phyloP scores from a whole-genome alignment of 805 yeast genomes.

The Kockiozyma suomiensis region DNA sequence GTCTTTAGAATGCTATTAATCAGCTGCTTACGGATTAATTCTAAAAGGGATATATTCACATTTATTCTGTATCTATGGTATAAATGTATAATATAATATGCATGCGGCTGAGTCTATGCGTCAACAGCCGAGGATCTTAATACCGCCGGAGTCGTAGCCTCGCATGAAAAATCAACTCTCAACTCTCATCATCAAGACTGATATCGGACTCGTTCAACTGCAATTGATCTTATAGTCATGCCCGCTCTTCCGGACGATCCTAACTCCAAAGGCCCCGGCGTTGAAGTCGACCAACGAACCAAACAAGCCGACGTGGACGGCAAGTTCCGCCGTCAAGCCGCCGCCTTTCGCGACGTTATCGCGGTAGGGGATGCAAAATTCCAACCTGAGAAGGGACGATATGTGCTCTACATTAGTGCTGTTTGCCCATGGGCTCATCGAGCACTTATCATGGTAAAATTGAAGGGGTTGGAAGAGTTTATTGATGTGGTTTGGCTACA shows the following conservation, averaged over 20 bases:
- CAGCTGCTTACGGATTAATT: background rate
- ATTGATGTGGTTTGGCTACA: conserved; percentile 71
- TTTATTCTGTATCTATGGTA: no score
- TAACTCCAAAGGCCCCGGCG: conserved; percentile 31
- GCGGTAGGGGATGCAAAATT: conserved; percentile 59
- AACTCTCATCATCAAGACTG: no score
- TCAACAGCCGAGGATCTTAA: no score
- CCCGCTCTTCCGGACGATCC: conserved; percentile 27
- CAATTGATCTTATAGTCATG: background rate
- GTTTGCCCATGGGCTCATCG: conserved; percentile 99
- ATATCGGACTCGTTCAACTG: no score
- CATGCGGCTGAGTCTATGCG: no score
- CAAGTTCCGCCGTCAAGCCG: conserved; percentile 36
- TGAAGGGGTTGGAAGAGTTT: conserved; percentile 67
- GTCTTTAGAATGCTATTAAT: no score
- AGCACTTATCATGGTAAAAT: conserved; percentile 66
- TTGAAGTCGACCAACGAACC: conserved; percentile 29
- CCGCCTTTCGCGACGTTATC: conserved; percentile 65
- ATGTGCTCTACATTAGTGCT: conserved; percentile 84
- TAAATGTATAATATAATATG: no score
- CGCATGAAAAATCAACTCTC: no score
- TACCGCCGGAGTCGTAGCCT: no score
- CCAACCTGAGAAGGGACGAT: conserved; percentile 76
- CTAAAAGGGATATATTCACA: no score
- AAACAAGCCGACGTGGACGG: conserved; percentile 35